Evolutionary conservation across 2,329 filamentous ascomycete genomes (phyloP).

Genomic region (Pyricularia grisea): DNA sequence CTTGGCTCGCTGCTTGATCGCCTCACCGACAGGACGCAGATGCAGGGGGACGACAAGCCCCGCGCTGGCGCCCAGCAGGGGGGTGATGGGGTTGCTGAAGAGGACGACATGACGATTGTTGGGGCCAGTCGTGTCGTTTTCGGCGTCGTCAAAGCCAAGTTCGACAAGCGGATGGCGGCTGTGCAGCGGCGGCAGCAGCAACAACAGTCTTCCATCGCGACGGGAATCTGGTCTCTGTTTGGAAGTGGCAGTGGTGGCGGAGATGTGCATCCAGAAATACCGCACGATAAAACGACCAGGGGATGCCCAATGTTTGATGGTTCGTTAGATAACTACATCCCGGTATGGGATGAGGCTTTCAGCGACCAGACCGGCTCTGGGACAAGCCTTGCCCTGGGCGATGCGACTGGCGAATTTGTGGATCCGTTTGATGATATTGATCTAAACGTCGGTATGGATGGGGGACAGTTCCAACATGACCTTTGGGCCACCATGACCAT

Average conservation of each 20-base stretch:
- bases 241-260: constrained; percentile 6
- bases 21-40: not conserved
- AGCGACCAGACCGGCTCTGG: constrained; percentile 8
- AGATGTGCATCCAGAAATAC: constrained; percentile 7
- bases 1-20: constrained; percentile 27
- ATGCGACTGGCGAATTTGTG: not conserved
- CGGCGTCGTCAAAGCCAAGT: constrained; percentile 35
- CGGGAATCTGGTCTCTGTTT: not conserved
- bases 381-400: not conserved
- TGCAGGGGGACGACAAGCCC: not conserved
- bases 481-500: constrained; percentile 40
- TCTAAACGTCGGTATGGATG: not conserved
- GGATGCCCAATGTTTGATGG: constrained; percentile 44
- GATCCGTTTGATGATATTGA: not conserved
- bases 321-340: constrained; percentile 34
- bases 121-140: constrained; percentile 37
- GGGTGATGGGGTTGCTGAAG: constrained; percentile 7
- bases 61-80: not conserved
- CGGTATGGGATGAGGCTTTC: constrained; percentile 32
- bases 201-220: constrained; percentile 4
- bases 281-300: constrained; percentile 12
- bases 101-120: constrained; percentile 26
- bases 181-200: constrained; percentile 16
- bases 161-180: constrained; percentile 27
- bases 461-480: constrained; percentile 24